These are phyloP conservation scores for Gigaspora rosea DNA, from an alignment of 192 early-diverging fungal genomes.

Conservation along the genomic window DNA sequence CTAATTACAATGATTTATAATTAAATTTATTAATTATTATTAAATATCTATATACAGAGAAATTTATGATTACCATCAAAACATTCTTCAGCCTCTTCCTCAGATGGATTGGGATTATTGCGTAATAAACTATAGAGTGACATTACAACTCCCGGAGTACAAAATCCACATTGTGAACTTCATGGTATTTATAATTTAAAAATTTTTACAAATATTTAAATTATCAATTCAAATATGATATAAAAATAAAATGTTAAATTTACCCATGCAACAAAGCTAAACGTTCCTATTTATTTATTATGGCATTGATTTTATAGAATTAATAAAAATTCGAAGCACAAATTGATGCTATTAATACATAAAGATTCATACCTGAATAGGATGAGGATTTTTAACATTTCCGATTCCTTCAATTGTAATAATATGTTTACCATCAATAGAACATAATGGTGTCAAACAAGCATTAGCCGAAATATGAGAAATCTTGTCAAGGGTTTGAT, in stretches of 20 bases:
- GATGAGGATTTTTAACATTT: too few relatives aligned
- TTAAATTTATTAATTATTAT: too few relatives aligned
- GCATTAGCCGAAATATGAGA: constrained; percentile 55
- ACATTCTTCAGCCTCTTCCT: constrained; percentile 69
- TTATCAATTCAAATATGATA: background rate
- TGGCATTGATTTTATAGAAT: constrained; percentile 13
- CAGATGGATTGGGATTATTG: constrained; percentile 67
- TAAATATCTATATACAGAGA: too few relatives aligned
- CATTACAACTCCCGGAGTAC: constrained; percentile 90
- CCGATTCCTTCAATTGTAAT: too few relatives aligned
- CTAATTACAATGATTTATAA: background rate
- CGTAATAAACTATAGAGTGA: constrained; percentile 76
- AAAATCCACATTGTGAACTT: constrained; percentile 86
- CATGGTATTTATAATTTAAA: too few relatives aligned
- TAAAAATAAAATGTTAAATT: background rate
- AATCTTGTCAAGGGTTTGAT: constrained; percentile 36
- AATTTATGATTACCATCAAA: too few relatives aligned
- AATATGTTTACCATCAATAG: too few relatives aligned
- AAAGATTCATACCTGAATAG: constrained; percentile 69
- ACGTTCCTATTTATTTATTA: constrained; percentile 7
- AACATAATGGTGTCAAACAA: too few relatives aligned
- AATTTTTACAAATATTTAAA: background rate
- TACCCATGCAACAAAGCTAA: constrained; percentile 30
- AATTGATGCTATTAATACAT: background rate
- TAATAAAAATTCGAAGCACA: background rate